These are phyloP conservation scores for Pyrenochaeta sp. DNA, from an alignment of 2,329 filamentous ascomycete genomes.

Conservation along the genomic window DNA sequence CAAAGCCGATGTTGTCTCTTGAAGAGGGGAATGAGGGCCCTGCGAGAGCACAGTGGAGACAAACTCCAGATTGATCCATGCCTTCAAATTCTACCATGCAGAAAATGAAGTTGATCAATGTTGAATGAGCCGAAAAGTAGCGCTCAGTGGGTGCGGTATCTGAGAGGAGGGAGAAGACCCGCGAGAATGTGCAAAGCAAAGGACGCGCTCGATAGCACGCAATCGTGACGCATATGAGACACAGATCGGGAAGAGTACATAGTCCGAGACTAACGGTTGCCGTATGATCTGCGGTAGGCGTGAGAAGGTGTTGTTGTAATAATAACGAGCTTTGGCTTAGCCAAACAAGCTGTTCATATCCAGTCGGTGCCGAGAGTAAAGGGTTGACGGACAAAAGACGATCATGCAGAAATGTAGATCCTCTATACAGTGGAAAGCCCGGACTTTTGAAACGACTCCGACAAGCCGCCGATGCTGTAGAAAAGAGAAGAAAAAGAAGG, in stretches of 20 bases:
- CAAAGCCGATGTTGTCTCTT: too few species aligned
- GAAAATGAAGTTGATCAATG: slow-evolving; percentile 41
- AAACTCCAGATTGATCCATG: slow-evolving; percentile 39
- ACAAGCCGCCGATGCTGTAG: slow-evolving; percentile 15
- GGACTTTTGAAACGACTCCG: slow-evolving; percentile 30
- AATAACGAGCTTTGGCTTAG: slow-evolving; percentile 6
- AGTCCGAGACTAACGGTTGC: slow-evolving; percentile 1
- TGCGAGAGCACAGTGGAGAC: too few species aligned
- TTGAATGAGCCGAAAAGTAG: slow-evolving; percentile 35
- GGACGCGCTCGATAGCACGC: slow-evolving; percentile 5
- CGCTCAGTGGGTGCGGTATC: slow-evolving; percentile 26
- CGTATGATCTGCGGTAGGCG: slow-evolving; percentile 3
- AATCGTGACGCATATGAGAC: slow-evolving; percentile 6
- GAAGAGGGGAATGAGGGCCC: too few species aligned
- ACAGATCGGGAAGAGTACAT: slow-evolving; percentile 7
- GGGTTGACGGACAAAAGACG: slow-evolving; percentile 15
- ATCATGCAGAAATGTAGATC: slow-evolving; percentile 17
- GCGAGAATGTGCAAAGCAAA: slow-evolving; percentile 15
- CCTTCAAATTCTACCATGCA: slow-evolving; percentile 14
- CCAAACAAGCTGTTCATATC: slow-evolving; percentile 15
- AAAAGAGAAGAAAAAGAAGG: slow-evolving; percentile 9
- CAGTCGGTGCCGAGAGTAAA: slow-evolving; percentile 15
- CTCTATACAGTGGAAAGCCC: slow-evolving; percentile 26
- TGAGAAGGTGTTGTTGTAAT: slow-evolving; percentile 1
- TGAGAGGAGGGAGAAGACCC: slow-evolving; percentile 31